Base-by-base conservation (phyloP, 768 basidiomycete genomes). In the Stropharia rugosoannulata region DNA sequence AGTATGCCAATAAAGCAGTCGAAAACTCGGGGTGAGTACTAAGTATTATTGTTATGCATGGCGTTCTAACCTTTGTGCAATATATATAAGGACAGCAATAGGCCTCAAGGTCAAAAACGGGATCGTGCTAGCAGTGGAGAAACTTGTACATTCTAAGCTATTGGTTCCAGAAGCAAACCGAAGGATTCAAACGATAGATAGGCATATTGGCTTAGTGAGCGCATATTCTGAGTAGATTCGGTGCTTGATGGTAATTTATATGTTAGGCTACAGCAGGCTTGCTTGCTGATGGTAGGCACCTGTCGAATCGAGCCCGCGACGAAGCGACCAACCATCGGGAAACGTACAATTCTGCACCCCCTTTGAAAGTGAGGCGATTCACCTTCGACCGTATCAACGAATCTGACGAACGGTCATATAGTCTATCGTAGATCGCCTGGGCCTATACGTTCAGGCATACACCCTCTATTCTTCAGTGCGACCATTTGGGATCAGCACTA, bases 1-100 rank as follows among this genome's bases (percentile, higher is more conserved):
- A 98, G 76, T 98, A 98, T 66, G 97, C 97, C 52, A 89, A 87
- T 76, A 98, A 99, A 74, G 96, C 97, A 11, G 97, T 98, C 59
- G 97, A 99, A 76, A 96, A 97, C 75, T 93, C 96, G 39, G 97
- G 97, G 91, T 95, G 70, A 58, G 81, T 49, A 45, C 40, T 43
- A 48, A 22, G 36, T 37, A 51, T 37, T 27, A 52, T 32, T 51
- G 38, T 58, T 40, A 37, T 45, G 32, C 32, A 48, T 41, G 5
- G n/a, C 39, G 18, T n/a, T 42, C 56, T 62, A 50, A 60, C 15
- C 29, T 16, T 49, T 6, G 50, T 41, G 22, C n/a, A 8, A 35
- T 46, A 18, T 38, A 39, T 39, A 62, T 29, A 10, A 98, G 95
- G 43, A 98, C 97, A 55, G 94, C 89, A n/a, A 95, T 99, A 62